phyloP scores from a whole-genome alignment of 441 rosid species.

The Aquilaria agallochum region DNA sequence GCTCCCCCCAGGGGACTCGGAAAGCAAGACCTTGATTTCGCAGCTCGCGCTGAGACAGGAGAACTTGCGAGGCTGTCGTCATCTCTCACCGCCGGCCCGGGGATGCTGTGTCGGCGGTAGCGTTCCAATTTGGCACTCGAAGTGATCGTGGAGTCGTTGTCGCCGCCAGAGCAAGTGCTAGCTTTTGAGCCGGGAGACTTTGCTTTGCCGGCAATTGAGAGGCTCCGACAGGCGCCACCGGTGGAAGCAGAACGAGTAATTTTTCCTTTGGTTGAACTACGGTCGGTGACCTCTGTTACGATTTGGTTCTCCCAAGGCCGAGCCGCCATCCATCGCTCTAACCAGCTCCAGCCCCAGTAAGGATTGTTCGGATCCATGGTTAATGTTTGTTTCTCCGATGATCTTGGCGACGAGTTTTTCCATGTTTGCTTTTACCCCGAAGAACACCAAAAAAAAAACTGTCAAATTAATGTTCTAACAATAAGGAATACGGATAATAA shows the following conservation, averaged over 20 bases:
- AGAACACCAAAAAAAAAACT: not conserved
- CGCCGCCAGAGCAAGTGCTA: conserved; percentile 37
- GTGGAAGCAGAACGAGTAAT: conserved; percentile 47
- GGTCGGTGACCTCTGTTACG: conserved; percentile 44
- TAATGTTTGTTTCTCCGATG: conserved; percentile 35
- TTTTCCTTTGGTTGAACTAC: conserved; percentile 47
- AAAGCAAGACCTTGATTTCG: conserved; percentile 58
- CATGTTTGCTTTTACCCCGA: conserved; percentile 47
- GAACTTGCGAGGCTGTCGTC: conserved; percentile 73
- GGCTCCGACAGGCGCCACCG: conserved; percentile 37
- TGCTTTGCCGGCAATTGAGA: conserved; percentile 25
- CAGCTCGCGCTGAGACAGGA: conserved; percentile 52
- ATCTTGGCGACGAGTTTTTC: conserved; percentile 42
- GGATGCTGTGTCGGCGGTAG: conserved; percentile 66
- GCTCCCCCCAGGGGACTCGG: conserved; percentile 49
- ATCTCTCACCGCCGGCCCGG: conserved; percentile 62
- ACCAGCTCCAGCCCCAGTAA: conserved; percentile 99
- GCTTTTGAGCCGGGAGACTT: conserved; percentile 45
- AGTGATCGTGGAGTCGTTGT: conserved; percentile 59
- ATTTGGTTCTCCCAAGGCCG: conserved; percentile 70
- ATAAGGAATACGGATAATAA: no score
- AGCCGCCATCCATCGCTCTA: conserved; percentile 95
- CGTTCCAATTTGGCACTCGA: conserved; percentile 49
- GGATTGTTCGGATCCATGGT: conserved; percentile 86
- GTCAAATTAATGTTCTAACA: no score